phyloP scores from a whole-genome alignment of 768 basidiomycete genomes.

The Kwoniella europaea region DNA sequence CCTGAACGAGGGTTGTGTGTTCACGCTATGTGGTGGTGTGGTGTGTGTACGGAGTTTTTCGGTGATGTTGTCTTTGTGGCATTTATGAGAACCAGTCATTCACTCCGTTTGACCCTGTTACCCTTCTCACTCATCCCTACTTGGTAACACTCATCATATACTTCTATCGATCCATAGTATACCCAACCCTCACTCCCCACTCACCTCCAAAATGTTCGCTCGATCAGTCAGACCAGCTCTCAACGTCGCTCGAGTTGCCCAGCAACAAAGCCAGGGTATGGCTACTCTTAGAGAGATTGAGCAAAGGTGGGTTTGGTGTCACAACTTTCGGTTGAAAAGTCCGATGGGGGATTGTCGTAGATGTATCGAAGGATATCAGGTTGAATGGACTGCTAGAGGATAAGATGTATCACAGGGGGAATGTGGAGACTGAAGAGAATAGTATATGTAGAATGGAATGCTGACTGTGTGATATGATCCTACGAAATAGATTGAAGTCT shows the following conservation, averaged over 20 bases:
- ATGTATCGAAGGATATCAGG: neutral
- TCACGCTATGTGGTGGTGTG: neutral
- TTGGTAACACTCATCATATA: slow-evolving; percentile 9
- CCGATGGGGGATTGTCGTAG: slow-evolving; percentile 3
- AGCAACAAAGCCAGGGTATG: slow-evolving; percentile 59
- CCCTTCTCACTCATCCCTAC: slow-evolving; percentile 12
- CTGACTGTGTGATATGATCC: slow-evolving; percentile 34
- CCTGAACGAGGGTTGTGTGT: neutral
- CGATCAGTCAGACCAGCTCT: slow-evolving; percentile 67
- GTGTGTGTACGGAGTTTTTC: neutral
- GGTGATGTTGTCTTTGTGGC: neutral
- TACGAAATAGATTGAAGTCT: slow-evolving; percentile 68
- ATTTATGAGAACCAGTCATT: neutral
- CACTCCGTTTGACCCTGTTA: neutral
- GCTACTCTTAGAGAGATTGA: slow-evolving; percentile 98
- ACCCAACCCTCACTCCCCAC: slow-evolving; percentile 42
- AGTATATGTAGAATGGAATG: neutral
- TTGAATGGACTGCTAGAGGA: neutral
- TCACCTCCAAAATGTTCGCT: slow-evolving; percentile 61
- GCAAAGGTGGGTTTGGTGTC: slow-evolving; percentile 63
- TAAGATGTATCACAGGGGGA: neutral
- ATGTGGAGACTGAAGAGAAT: slow-evolving; percentile 4
- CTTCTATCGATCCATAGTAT: slow-evolving; percentile 59
- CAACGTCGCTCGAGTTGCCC: slow-evolving; percentile 34
- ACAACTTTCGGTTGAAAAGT: slow-evolving; percentile 13